phyloP scores from a whole-genome alignment of 208 protist genomes.

The Tritrichomonas foetus region DNA sequence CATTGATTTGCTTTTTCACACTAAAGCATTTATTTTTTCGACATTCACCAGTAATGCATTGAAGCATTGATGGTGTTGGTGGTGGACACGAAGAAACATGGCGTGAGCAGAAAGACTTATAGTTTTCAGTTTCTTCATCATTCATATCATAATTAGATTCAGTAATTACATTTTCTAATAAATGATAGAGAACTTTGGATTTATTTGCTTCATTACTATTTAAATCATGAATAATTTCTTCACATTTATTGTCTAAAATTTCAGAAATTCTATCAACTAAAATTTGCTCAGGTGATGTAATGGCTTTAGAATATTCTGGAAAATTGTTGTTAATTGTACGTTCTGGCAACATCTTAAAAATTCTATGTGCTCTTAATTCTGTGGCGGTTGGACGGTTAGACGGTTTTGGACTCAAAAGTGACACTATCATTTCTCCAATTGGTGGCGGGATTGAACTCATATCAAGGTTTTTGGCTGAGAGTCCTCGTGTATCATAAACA shows the following conservation, averaged over 20 bases:
- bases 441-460: neutral
- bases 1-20: neutral
- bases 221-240: too few relatives aligned
- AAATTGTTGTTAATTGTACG: neutral
- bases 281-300: neutral
- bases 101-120: too few relatives aligned
- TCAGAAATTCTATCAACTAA: neutral
- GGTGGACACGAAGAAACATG: neutral
- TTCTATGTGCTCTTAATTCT: neutral
- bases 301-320: neutral
- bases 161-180: neutral
- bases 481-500: neutral
- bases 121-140: neutral
- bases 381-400: neutral
- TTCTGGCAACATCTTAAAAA: neutral
- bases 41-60: too few relatives aligned
- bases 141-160: neutral
- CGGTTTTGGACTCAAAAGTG: neutral
- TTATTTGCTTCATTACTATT: too few relatives aligned
- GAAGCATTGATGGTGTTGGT: neutral
- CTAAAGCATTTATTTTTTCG: neutral
- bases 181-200: neutral
- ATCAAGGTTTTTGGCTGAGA: neutral
- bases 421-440: neutral
- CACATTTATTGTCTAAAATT: neutral